phyloP scores from a whole-genome alignment of 2,329 filamentous ascomycete species.

The Paecilomyces formosus region DNA sequence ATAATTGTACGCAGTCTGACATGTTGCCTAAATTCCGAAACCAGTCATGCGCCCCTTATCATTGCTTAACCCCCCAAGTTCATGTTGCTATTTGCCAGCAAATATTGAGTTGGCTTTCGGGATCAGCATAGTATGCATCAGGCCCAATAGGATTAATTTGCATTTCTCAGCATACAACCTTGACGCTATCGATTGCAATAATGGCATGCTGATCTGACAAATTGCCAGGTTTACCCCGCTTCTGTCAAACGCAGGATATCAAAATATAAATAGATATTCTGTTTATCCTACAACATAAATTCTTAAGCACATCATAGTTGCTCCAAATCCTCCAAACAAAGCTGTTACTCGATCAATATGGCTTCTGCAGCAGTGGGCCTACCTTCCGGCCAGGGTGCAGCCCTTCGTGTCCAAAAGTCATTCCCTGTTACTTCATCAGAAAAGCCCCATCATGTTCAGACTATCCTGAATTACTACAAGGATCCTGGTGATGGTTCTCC shows the following conservation, averaged over 20 bases:
- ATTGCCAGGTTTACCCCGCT: slow-evolving; percentile 13
- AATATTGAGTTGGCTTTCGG: neutral
- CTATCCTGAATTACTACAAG: slow-evolving; percentile 42
- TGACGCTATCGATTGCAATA: slow-evolving; percentile 5
- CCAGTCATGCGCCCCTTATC: neutral
- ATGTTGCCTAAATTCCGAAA: neutral
- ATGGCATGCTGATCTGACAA: slow-evolving; percentile 29
- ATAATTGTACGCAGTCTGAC: neutral
- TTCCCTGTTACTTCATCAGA: slow-evolving; percentile 10
- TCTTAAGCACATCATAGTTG: neutral
- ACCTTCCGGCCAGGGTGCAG: slow-evolving; percentile 4
- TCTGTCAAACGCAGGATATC: neutral
- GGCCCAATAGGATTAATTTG: slow-evolving; percentile 4
- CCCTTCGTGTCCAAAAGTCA: slow-evolving; percentile 7
- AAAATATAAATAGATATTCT: neutral
- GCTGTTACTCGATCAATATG: slow-evolving; percentile 10
- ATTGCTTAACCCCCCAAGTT: neutral
- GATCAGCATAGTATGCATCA: neutral
- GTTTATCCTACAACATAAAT: neutral
- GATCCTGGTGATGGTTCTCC: slow-evolving; percentile 36
- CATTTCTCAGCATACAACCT: slow-evolving; percentile 23
- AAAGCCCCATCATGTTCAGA: slow-evolving; percentile 29
- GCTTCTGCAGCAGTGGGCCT: slow-evolving; percentile 23
- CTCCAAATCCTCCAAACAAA: neutral
- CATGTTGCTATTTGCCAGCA: neutral